Evolutionary conservation across 352 stramenopile species (phyloP).

Genomic region (Salisapilia sapeloensis): DNA sequence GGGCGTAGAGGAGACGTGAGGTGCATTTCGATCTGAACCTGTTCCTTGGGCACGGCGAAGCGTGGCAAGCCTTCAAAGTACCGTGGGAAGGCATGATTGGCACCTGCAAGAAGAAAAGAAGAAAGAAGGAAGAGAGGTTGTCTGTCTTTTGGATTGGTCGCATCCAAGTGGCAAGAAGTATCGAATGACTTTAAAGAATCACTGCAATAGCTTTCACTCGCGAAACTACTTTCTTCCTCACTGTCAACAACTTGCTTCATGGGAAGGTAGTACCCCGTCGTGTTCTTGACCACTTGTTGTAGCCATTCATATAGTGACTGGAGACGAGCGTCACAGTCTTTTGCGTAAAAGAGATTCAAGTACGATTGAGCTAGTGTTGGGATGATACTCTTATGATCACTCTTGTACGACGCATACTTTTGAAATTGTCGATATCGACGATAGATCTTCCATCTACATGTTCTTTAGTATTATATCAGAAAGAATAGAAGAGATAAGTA

Average conservation of each 20-base stretch:
- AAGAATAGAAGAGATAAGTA: conserved; percentile 4
- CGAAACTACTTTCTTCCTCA: conserved; percentile 1
- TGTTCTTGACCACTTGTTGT: conserved; percentile 41
- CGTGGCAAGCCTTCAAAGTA: conserved; percentile 41
- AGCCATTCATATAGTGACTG: conserved; percentile 61
- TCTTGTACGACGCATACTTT: conserved; percentile 44
- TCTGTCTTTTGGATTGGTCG: background rate
- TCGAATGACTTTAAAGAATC: too few species aligned
- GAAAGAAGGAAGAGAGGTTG: conserved; percentile 25
- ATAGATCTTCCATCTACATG: conserved; percentile 56
- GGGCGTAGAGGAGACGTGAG: conserved; percentile 27
- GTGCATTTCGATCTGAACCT: conserved; percentile 45
- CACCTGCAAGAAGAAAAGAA: conserved; percentile 53
- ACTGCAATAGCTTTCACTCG: too few species aligned
- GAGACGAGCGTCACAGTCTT: conserved; percentile 60
- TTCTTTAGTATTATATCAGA: background rate
- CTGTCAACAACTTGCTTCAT: conserved; percentile 11
- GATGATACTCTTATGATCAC: conserved; percentile 29
- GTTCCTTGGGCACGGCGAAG: conserved; percentile 55
- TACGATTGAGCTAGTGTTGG: conserved; percentile 56
- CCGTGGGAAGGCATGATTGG: conserved; percentile 56
- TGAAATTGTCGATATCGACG: conserved; percentile 76
- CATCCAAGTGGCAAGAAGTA: too few species aligned
- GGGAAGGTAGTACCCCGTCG: conserved; percentile 26
- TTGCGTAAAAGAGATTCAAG: conserved; percentile 65